Evolutionary conservation across 2,329 filamentous ascomycete genomes (phyloP).

Genomic region (Onygenales sp.): DNA sequence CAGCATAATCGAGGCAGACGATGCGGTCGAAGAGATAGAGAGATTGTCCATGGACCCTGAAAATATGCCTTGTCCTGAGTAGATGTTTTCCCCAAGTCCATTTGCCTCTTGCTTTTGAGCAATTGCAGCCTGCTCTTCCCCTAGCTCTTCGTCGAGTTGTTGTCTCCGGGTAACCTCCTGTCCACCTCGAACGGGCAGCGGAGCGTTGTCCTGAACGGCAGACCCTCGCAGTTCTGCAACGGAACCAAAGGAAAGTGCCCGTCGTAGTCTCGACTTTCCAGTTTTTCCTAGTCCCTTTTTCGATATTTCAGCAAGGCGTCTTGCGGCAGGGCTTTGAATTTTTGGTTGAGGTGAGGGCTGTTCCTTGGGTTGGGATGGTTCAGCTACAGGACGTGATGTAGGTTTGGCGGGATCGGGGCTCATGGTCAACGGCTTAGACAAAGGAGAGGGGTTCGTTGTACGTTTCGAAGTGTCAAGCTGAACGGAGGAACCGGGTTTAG

Average conservation of each 20-base stretch:
- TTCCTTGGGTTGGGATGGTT: constrained; percentile 24
- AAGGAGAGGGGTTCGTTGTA: constrained; percentile 57
- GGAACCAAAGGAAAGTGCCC: constrained; percentile 95
- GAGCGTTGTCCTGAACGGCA: constrained; percentile 51
- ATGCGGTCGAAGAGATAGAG: constrained; percentile 40
- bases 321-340: constrained; percentile 60
- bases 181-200: constrained; percentile 35
- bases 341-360: constrained; percentile 23
- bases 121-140: constrained; percentile 85
- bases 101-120: constrained; percentile 85
- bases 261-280: constrained; percentile 74
- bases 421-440: constrained; percentile 62
- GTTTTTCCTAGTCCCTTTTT: constrained; percentile 69
- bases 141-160: constrained; percentile 56
- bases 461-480: constrained; percentile 57
- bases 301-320: constrained; percentile 78
- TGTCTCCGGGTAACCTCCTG: constrained; percentile 56
- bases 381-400: neutral
- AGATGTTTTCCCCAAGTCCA: constrained; percentile 88
- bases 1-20: constrained; percentile 47
- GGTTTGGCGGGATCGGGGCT: constrained; percentile 38
- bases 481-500: constrained; percentile 18
- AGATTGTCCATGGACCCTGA: constrained; percentile 89
- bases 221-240: constrained; percentile 79
- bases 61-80: constrained; percentile 77